These are phyloP conservation scores for Schizopora paradoxa DNA, from an alignment of 1,284 basidiomycete genomes.

Conservation along the genomic window DNA sequence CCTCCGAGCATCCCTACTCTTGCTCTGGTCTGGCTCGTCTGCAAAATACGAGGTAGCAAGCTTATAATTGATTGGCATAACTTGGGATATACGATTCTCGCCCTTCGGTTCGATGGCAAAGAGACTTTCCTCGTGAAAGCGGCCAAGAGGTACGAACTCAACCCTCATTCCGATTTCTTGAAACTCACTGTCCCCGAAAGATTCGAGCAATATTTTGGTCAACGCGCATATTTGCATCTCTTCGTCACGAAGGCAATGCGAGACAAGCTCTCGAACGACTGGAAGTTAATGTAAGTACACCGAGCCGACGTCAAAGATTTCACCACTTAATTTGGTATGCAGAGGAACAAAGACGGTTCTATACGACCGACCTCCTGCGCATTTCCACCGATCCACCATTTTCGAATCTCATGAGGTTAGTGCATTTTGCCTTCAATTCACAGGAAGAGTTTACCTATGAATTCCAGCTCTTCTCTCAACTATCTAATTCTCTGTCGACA, in stretches of 20 bases:
- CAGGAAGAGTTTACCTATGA: conserved; percentile 22
- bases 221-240: conserved; percentile 80
- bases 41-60: conserved; percentile 64
- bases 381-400: conserved; percentile 67
- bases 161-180: background rate
- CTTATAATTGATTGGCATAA: conserved; percentile 99
- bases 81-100: conserved; percentile 90
- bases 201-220: conserved; percentile 79
- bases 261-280: conserved; percentile 63
- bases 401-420: conserved; percentile 70
- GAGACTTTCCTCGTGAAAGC: conserved; percentile 67
- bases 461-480: conserved; percentile 50
- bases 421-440: conserved; percentile 20
- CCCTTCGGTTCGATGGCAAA: conserved; percentile 63
- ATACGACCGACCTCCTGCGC: conserved; percentile 82
- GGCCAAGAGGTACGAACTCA: conserved; percentile 55
- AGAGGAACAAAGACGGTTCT: conserved; percentile 79
- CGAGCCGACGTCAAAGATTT: conserved; percentile 1
- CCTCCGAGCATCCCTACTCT: conserved; percentile 96
- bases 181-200: conserved; percentile 35
- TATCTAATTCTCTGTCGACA: conserved; percentile 34
- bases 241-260: conserved; percentile 93
- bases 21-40: conserved; percentile 75
- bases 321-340: conserved; percentile 18
- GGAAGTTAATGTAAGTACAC: conserved; percentile 74